A percentile compares a stretch with the other conserved stretches of the same genome.
phyloP scores from a whole-genome alignment of 2,329 filamentous ascomycete genomes.

The Lachnellula cervina region DNA sequence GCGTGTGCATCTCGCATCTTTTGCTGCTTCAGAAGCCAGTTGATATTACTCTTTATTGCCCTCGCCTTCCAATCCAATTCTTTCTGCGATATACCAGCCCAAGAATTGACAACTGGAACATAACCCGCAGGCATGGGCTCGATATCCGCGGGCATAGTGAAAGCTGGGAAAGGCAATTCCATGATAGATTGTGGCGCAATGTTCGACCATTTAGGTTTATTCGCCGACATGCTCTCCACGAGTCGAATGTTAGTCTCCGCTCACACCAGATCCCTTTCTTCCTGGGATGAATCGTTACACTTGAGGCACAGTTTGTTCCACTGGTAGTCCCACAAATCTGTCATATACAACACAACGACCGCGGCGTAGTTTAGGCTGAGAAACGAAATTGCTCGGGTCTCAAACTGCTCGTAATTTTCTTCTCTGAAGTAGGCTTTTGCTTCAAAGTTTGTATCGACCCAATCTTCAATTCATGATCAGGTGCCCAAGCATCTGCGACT shows the following conservation, averaged over 20 bases:
- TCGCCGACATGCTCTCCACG: not conserved
- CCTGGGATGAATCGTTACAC: not conserved
- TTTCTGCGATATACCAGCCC: not conserved
- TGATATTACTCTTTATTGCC: not conserved
- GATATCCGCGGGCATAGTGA: not conserved
- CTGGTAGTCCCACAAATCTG: not conserved
- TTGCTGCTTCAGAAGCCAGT: too few relatives aligned
- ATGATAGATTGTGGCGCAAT: not conserved
- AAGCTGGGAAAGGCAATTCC: not conserved
- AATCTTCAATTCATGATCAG: not conserved
- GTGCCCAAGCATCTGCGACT: not conserved
- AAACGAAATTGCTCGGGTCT: not conserved
- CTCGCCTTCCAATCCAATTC: not conserved
- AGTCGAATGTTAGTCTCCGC: not conserved
- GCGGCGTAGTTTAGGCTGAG: not conserved
- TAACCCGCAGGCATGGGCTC: too few relatives aligned
- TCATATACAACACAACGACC: not conserved
- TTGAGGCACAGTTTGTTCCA: not conserved
- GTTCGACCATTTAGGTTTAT: not conserved
- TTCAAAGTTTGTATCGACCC: not conserved
- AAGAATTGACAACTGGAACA: too few relatives aligned
- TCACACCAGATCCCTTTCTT: not conserved
- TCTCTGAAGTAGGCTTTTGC: not conserved
- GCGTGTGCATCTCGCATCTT: too few relatives aligned
- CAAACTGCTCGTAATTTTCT: not conserved